Evolutionary conservation across 192 early-diverging fungal species (phyloP).

Genomic region (Mortierella claussenii): DNA sequence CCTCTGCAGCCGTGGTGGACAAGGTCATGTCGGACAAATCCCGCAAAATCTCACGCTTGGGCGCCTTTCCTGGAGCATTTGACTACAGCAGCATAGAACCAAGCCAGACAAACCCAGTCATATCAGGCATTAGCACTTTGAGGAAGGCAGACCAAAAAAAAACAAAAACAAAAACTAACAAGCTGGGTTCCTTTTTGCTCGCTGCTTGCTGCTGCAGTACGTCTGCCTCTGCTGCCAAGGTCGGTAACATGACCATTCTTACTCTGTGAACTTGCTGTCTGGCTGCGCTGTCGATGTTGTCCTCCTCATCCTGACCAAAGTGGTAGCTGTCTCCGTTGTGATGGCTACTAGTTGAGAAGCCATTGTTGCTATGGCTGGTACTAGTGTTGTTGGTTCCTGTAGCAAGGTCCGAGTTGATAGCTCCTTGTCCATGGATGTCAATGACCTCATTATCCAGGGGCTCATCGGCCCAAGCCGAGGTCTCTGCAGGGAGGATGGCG

Average conservation of each 20-base stretch:
- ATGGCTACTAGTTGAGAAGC: neutral
- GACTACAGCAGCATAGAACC: slow-evolving; percentile 8
- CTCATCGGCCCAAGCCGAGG: slow-evolving; percentile 52
- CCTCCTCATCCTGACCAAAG: slow-evolving; percentile 13
- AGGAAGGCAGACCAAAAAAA: neutral
- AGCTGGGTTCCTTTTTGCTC: too few species aligned
- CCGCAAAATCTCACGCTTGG: slow-evolving; percentile 24
- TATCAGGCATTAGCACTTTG: neutral
- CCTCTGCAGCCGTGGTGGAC: slow-evolving; percentile 20
- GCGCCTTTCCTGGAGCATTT: slow-evolving; percentile 43
- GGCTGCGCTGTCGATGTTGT: neutral
- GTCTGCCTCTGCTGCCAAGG: too few species aligned
- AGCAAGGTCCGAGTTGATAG: neutral
- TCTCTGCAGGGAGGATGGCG: slow-evolving; percentile 46
- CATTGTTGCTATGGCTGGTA: neutral
- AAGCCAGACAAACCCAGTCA: neutral
- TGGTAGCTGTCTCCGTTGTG: neutral
- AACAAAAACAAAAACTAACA: too few species aligned
- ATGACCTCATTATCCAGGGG: slow-evolving; percentile 52
- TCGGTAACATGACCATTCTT: too few species aligned
- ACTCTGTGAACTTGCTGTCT: slow-evolving; percentile 27
- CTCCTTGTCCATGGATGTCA: slow-evolving; percentile 39
- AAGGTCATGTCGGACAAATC: slow-evolving; percentile 21
- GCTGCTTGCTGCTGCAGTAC: too few species aligned
- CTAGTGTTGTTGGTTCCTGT: neutral